Percentiles rank a stretch among this genome's conserved stretches.
These are phyloP conservation scores for Senna siamea DNA, from an alignment of 306 rosid species.

Conservation along the genomic window DNA sequence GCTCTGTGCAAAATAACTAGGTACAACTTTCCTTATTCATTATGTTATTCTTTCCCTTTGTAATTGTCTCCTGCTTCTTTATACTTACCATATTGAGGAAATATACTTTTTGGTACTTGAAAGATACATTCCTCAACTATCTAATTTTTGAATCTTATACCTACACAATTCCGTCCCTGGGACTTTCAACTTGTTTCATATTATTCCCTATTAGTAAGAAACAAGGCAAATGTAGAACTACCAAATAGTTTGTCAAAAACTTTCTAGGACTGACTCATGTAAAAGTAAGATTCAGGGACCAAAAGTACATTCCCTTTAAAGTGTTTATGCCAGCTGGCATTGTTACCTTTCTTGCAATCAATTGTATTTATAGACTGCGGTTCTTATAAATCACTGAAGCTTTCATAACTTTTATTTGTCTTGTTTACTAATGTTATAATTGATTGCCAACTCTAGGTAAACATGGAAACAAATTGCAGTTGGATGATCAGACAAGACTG, in stretches of 20 bases:
- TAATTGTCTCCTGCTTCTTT: conserved; percentile 26
- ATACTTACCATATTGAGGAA: too few species aligned
- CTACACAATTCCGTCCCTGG: not conserved
- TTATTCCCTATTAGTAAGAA: not conserved
- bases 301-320: not conserved
- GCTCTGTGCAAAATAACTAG: conserved; percentile 18
- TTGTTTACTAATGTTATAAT: conserved; percentile 18
- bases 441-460: conserved; percentile 62
- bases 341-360: not conserved
- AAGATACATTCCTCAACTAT: not conserved
- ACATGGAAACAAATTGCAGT: conserved; percentile 77
- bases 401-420: not conserved
- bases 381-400: conserved; percentile 1
- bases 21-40: too few species aligned
- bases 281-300: not conserved
- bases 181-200: too few species aligned
- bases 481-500: conserved; percentile 64
- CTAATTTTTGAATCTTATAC: not conserved
- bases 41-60: not conserved
- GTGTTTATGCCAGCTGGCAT: not conserved
- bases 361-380: not conserved
- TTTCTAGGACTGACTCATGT: not conserved
- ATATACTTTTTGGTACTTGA: not conserved
- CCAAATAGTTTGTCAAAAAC: not conserved
- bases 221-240: not conserved